Conservation (phyloP, 805 yeast genomes). For the Lipomyces sp. region DNA sequence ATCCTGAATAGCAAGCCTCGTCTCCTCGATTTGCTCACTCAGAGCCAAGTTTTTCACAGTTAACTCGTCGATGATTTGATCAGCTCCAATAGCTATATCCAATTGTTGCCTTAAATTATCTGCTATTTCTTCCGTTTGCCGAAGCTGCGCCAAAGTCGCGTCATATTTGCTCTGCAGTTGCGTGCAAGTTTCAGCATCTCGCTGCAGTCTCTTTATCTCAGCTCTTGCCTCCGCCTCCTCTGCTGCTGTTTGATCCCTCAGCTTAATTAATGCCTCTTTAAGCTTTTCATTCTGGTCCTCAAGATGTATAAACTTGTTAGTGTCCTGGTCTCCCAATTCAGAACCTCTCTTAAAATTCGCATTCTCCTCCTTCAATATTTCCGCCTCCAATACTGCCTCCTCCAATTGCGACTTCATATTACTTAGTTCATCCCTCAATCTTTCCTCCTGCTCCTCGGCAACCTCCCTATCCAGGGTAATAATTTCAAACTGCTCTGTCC, state of each 20-base stretch:
- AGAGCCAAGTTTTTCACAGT: constrained; percentile 50
- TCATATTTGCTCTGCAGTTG: constrained; percentile 23
- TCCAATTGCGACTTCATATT: constrained; percentile 34
- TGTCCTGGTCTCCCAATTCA: constrained; percentile 5
- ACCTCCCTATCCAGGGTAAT: constrained; percentile 47
- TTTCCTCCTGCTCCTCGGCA: constrained; percentile 45
- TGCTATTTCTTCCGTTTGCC: constrained; percentile 28
- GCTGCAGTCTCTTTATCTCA: constrained; percentile 34
- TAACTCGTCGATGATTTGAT: constrained; percentile 47
- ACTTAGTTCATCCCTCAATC: constrained; percentile 39
- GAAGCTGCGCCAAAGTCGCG: constrained; percentile 9
- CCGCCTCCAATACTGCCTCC: constrained; percentile 40
- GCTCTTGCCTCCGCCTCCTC: constrained; percentile 37
- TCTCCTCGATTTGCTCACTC: constrained; percentile 45
- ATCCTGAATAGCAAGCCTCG: constrained; percentile 54
- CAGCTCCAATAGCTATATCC: constrained; percentile 46
- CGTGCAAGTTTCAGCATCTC: constrained; percentile 22
- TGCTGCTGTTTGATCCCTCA: constrained; percentile 42
- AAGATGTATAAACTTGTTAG: constrained; percentile 19
- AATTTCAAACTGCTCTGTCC: constrained; percentile 44
- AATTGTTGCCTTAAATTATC: constrained; percentile 43
- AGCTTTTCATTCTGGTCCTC: constrained; percentile 49
- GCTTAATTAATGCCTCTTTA: constrained; percentile 51
- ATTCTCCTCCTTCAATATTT: constrained; percentile 41
- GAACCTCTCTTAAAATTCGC: constrained; percentile 16